phyloP scores from a whole-genome alignment of 306 rosid genomes.

The Trifolium pratense region DNA sequence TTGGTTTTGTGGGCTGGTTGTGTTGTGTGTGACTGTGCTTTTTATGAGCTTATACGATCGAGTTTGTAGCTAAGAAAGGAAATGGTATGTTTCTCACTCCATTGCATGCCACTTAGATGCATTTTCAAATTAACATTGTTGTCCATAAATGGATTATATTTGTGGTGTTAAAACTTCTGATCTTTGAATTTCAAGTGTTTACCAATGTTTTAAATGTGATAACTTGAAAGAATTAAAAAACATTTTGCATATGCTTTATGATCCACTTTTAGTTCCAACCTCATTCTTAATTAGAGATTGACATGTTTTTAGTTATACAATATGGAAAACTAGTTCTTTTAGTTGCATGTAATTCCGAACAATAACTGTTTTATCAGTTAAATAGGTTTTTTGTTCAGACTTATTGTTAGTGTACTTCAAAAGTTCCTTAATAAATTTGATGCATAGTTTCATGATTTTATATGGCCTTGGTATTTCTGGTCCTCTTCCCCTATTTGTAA shows the following conservation, averaged over 20 bases:
- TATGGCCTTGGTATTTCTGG: too few relatives aligned
- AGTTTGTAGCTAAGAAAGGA: slow-evolving; percentile 37
- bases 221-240: background rate
- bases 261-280: slow-evolving; percentile 1
- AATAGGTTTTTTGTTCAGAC: background rate
- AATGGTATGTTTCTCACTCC: slow-evolving; percentile 58
- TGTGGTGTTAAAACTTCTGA: background rate
- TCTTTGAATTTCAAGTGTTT: slow-evolving; percentile 25
- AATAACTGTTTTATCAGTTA: slow-evolving; percentile 7
- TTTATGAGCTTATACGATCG: background rate
- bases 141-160: too few relatives aligned
- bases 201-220: background rate
- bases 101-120: slow-evolving; percentile 37
- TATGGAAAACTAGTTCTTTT: slow-evolving; percentile 12
- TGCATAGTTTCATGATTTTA: too few relatives aligned
- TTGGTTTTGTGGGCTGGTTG: too few relatives aligned
- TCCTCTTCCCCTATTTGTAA: too few relatives aligned
- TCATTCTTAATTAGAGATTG: background rate
- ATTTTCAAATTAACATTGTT: slow-evolving; percentile 20
- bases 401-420: too few relatives aligned
- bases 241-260: slow-evolving; percentile 4
- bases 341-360: background rate
- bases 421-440: too few relatives aligned
- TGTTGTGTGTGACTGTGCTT: too few relatives aligned
- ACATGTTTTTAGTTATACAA: slow-evolving; percentile 1